Percentiles rank a stretch among this genome's conserved stretches.
These are phyloP conservation scores for Dendrobium nobile DNA, from an alignment of 106 monocot species.

Conservation along the genomic window DNA sequence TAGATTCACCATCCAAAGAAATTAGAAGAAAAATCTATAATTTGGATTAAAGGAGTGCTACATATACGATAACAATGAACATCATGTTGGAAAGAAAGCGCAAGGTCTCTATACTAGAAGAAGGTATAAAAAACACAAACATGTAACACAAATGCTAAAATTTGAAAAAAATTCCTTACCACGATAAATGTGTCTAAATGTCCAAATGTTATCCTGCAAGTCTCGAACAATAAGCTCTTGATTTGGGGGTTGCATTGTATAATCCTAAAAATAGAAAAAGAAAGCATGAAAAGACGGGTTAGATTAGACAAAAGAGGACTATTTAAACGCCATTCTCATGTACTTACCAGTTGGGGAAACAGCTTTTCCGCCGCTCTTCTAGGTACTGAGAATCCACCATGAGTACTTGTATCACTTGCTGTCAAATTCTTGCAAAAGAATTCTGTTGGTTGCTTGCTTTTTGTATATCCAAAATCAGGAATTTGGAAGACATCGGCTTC, in stretches of 20 bases:
- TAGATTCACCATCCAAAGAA: not conserved
- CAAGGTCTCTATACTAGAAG: not conserved
- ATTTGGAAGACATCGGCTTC: slow-evolving; percentile 72
- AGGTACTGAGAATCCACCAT: slow-evolving; percentile 97
- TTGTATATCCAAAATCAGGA: slow-evolving; percentile 60
- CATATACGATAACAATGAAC: not conserved
- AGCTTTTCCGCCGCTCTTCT: slow-evolving; percentile 89
- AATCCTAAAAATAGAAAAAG: slow-evolving; percentile 48
- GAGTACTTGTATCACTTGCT: slow-evolving; percentile 94
- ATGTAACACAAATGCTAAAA: not conserved
- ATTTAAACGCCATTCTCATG: not conserved
- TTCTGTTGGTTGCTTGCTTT: slow-evolving; percentile 77
- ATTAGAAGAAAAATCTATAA: not conserved
- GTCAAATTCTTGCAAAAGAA: slow-evolving; percentile 94
- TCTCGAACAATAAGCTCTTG: slow-evolving; percentile 87
- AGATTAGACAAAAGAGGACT: not conserved
- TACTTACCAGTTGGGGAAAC: slow-evolving; percentile 76
- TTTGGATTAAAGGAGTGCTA: not conserved
- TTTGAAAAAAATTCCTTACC: slow-evolving; percentile 33
- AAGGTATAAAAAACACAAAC: not conserved
- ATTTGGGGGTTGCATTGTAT: slow-evolving; percentile 85
- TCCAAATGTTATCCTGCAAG: slow-evolving; percentile 86
- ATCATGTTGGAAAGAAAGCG: not conserved
- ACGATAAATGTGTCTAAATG: slow-evolving; percentile 92
- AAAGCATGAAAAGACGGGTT: not conserved